Conservation (phyloP, 306 rosid genomes). For the Sphenostylis stenocarpa region DNA sequence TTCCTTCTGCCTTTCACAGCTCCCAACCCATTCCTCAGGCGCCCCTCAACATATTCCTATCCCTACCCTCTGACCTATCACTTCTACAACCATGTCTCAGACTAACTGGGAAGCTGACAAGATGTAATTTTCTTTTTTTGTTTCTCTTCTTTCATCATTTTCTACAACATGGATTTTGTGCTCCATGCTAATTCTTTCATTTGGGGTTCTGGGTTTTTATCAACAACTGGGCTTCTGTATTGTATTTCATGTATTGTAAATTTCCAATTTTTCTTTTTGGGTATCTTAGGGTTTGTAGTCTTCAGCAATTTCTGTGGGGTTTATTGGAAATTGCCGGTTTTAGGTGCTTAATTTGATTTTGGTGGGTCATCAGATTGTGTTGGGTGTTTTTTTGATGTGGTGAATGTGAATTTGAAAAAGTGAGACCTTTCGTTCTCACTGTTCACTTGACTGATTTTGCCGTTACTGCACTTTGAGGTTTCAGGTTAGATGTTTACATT, state of each 20-base stretch:
- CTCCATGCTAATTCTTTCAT: slow-evolving; percentile 36
- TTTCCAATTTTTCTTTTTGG: background rate
- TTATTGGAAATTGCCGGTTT: slow-evolving; percentile 7
- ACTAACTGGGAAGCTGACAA: slow-evolving; percentile 99
- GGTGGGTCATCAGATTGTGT: background rate
- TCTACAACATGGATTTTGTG: slow-evolving; percentile 31
- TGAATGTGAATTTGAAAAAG: slow-evolving; percentile 25
- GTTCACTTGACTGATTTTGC: slow-evolving; percentile 23
- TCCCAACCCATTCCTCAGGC: slow-evolving; percentile 3
- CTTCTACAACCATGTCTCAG: slow-evolving; percentile 76
- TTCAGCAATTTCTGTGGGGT: slow-evolving; percentile 15
- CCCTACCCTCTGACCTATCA: background rate
- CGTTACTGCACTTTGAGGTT: slow-evolving; percentile 26
- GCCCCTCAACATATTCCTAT: background rate
- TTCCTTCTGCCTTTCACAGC: slow-evolving; percentile 33
- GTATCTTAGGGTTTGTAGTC: slow-evolving; percentile 39
- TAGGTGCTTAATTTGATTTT: slow-evolving; percentile 8
- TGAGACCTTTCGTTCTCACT: background rate
- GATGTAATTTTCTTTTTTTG: slow-evolving; percentile 56
- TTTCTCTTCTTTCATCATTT: background rate
- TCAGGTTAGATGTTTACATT: slow-evolving; percentile 98
- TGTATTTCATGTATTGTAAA: background rate
- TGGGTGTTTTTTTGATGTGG: slow-evolving; percentile 5
- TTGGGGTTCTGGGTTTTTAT: slow-evolving; percentile 29
- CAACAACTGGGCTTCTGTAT: background rate